These are phyloP conservation scores for Cryptosporidium sp. DNA, from an alignment of 169 alveolate genomes.

Conservation along the genomic window DNA sequence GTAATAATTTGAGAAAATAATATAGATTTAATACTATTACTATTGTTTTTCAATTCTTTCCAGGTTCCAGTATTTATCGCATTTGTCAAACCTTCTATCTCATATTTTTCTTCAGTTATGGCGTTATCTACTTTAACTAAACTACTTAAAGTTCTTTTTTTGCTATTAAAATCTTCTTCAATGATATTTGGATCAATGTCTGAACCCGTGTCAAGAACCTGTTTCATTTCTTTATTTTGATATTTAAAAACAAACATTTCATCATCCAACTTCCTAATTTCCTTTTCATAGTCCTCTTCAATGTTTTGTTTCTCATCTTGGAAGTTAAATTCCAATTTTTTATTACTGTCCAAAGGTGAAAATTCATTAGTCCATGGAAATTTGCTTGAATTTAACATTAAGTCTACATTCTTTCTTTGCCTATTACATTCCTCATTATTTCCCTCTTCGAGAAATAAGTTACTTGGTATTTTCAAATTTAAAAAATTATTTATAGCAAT, in stretches of 20 bases:
- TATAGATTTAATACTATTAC: conserved; percentile 41
- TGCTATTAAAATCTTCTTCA: background rate
- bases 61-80: conserved; percentile 21
- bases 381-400: conserved; percentile 29
- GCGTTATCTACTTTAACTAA: background rate
- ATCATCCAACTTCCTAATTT: conserved; percentile 2
- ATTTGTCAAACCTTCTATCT: conserved; percentile 2
- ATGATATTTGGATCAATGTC: background rate
- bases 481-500: conserved; percentile 44
- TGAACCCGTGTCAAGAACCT: background rate
- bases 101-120: background rate
- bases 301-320: conserved; percentile 1
- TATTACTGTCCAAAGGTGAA: conserved; percentile 31
- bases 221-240: background rate
- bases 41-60: conserved; percentile 14
- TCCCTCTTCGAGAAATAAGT: background rate
- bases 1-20: conserved; percentile 63
- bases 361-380: conserved; percentile 51
- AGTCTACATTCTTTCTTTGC: background rate
- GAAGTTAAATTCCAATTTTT: background rate
- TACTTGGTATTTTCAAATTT: conserved; percentile 50
- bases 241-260: conserved; percentile 35
- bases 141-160: conserved; percentile 1
- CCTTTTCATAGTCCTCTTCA: background rate
- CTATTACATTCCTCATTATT: background rate